Percentiles rank a stretch among this genome's conserved stretches.
phyloP scores from a whole-genome alignment of 805 yeast genomes.

The Saturnispora kantuleensis region DNA sequence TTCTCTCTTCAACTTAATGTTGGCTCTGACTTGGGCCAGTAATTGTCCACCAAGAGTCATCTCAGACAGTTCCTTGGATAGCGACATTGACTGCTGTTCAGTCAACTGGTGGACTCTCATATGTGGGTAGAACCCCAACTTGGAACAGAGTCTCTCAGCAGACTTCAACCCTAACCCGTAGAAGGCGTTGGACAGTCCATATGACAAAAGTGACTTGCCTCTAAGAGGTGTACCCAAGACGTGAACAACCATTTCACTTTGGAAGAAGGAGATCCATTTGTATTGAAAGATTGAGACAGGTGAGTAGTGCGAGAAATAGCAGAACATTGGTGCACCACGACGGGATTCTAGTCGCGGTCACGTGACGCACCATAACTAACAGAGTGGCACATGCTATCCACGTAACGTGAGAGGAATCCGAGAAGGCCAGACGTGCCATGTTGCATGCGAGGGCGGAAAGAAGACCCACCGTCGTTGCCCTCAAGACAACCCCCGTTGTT shows the following conservation, averaged over 20 bases:
- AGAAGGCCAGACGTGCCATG: neutral
- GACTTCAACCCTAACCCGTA: conserved; percentile 77
- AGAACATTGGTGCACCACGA: conserved; percentile 6
- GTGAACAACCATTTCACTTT: conserved; percentile 38
- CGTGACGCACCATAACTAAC: neutral
- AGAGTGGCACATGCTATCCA: neutral
- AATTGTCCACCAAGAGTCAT: conserved; percentile 76
- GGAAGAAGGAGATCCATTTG: conserved; percentile 7
- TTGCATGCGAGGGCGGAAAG: neutral
- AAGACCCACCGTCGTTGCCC: neutral
- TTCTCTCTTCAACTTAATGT: conserved; percentile 66
- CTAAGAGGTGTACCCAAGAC: conserved; percentile 42
- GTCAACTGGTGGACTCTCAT: conserved; percentile 91
- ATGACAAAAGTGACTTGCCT: conserved; percentile 26
- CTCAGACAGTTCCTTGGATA: conserved; percentile 79
- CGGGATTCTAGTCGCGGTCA: neutral
- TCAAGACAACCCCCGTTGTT: conserved; percentile 1
- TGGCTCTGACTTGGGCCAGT: conserved; percentile 61
- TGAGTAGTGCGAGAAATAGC: conserved; percentile 5
- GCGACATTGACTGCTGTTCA: conserved; percentile 76
- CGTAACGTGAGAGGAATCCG: neutral
- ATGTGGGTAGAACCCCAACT: conserved; percentile 80
- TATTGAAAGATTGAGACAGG: conserved; percentile 4
- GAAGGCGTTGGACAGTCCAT: conserved; percentile 68
- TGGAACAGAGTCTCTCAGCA: conserved; percentile 72